Evolutionary conservation across 352 stramenopile species (phyloP).

Genomic region (Blastocystis sp.): DNA sequence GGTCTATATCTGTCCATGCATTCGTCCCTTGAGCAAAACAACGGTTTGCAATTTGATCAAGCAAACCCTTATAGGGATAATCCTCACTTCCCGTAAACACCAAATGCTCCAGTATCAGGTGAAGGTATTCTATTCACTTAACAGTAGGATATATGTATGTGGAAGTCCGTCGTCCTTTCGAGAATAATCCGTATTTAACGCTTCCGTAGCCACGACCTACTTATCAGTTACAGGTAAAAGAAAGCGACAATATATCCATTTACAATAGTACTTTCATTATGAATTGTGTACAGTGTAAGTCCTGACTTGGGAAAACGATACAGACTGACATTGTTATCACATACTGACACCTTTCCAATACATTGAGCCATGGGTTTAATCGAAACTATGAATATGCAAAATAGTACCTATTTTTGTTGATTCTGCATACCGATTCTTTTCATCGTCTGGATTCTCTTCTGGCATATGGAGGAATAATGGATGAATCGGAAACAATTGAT

Average conservation of each 20-base stretch:
- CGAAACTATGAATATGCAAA: neutral
- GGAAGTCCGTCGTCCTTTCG: constrained; percentile 67
- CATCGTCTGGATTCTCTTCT: neutral
- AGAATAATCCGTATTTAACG: constrained; percentile 32
- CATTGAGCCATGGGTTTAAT: neutral
- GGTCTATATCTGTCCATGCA: constrained; percentile 68
- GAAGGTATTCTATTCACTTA: neutral
- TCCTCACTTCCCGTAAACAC: constrained; percentile 67
- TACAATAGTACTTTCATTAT: neutral
- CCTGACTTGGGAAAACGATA: neutral
- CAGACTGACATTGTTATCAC: neutral
- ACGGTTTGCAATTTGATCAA: constrained; percentile 69
- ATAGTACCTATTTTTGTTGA: neutral
- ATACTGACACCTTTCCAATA: neutral
- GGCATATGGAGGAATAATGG: neutral
- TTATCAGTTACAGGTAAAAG: neutral
- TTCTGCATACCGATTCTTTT: neutral
- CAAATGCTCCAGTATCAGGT: constrained; percentile 66
- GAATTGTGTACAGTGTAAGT: neutral
- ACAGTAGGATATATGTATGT: constrained; percentile 64
- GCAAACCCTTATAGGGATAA: constrained; percentile 68
- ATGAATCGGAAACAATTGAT: neutral
- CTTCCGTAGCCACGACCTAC: constrained; percentile 55
- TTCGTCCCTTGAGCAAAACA: constrained; percentile 69
- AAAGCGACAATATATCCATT: constrained; percentile 6